Evolutionary conservation across 176 grass and related monocot genomes (phyloP), one percentile per base, ranked within the genome.

Genomic region (Pontederia crassipes): DNA sequence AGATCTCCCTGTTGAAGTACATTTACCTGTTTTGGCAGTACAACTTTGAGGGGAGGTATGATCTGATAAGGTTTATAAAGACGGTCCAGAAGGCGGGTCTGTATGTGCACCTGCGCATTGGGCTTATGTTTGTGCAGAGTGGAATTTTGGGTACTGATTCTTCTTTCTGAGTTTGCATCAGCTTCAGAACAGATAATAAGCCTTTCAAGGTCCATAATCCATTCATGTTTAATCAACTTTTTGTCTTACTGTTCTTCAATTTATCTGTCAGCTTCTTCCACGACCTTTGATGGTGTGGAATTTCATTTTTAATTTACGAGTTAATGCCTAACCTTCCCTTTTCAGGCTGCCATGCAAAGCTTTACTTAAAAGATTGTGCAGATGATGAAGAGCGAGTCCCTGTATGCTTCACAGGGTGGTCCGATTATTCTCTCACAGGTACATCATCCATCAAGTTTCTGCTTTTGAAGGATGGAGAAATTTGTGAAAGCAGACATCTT

Each of bases 341-440:
- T 75, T 58, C 77, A 98, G 94, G 77, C 18, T 57, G 94, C 94
- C 26, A 98, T 98, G 94, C 94, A 98, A 65, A 87, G 79, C 58
- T 98, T 98, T 67, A 83, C 94, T 12, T 71, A 98, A 71, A 98
- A 98, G 63, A 98, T 98, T 55, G 94, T 98, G 61, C 73, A 77
- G 14, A 62, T 92, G 74, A 98, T 98, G 94, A 92, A 98, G 67
- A 92, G 79, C 9, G 94, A 98, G 61, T 61, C 81, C 9, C 81
- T 98, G 52, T 98, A 86, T 92, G 94, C 88, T 54, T 98, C 94
- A 55, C 88, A 98, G 75, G 94, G 88, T 28, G 94, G 93, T 17
- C 94, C 94, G 3, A 98, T 98, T 70, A 98, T 98, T 68, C 84
- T 98, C 57, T 98, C 94, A 45, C 94, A 98, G 84, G 94, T 49